Percentiles rank a stretch among this genome's conserved stretches.
Conservation (phyloP, 352 stramenopile genomes). For the Globisporangium viniferum region DNA sequence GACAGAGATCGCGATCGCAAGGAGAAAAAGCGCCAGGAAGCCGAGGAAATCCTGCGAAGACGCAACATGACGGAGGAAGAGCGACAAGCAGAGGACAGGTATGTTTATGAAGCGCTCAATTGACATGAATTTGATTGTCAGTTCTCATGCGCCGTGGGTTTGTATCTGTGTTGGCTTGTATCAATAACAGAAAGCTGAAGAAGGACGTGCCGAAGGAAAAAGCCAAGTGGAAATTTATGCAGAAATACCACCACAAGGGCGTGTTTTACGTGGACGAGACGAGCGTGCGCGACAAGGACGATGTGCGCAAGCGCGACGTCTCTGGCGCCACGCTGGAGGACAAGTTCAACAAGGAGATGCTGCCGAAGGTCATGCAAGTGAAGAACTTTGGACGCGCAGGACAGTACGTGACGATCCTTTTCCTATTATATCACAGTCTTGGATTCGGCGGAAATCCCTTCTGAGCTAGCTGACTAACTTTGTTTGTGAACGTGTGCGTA, state of each 20-base stretch:
- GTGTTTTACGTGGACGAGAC: conserved; percentile 97
- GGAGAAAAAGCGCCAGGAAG: conserved; percentile 78
- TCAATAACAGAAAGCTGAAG: conserved; percentile 63
- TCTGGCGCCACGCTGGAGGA: conserved; percentile 89
- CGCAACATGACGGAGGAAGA: conserved; percentile 97
- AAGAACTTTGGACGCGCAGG: conserved; percentile 97
- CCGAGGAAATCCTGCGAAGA: conserved; percentile 80
- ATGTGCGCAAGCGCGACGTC: conserved; percentile 91
- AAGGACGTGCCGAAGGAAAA: conserved; percentile 80
- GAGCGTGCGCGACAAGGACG: conserved; percentile 83
- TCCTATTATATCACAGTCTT: background rate
- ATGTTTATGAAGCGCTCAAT: background rate
- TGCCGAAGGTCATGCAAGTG: conserved; percentile 96
- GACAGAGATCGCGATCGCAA: conserved; percentile 79
- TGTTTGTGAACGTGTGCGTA: conserved; percentile 9
- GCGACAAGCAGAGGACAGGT: conserved; percentile 87
- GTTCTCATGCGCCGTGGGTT: background rate
- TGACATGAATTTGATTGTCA: background rate
- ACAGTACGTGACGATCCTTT: conserved; percentile 48
- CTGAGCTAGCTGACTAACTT: background rate
- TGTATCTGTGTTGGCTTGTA: background rate
- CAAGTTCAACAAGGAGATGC: conserved; percentile 92
- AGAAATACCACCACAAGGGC: conserved; percentile 99
- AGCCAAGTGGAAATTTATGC: conserved; percentile 92
- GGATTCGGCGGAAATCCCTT: background rate